Evolutionary conservation across 2,329 filamentous ascomycete genomes (phyloP), one percentile per base, ranked within the genome.

Genomic region (Elsinoe necatrix): DNA sequence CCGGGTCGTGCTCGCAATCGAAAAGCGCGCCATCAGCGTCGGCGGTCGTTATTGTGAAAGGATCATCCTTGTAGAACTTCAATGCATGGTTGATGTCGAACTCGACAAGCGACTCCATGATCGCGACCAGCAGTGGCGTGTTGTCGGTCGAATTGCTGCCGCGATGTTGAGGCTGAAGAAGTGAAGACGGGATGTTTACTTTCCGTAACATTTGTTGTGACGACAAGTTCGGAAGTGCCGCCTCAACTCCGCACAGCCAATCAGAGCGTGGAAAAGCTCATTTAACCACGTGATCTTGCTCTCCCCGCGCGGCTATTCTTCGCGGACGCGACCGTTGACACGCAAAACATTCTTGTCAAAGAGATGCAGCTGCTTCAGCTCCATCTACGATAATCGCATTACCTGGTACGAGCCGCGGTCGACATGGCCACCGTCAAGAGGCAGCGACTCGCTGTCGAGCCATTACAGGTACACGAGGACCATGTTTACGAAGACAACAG

Each of bases 41-140:
- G 42, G 87, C 85, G 1, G 91, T 96, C 6, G 86, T 78, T 57
- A 97, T 87, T 37, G 83, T 81, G 45, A 84, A 78, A 7, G 93
- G 92, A 70, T 97, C 92, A 73, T 89, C 95, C 81, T 96, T 88
- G 74, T 96, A 98, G 70, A 89, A 82, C 78, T 95, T 96, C 72
- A 97, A 86, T 63, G 90, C 89, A 76, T 95, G 87, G 71, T 96
- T 95, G 73, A 98, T 89, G 72, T 97, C 89, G 75, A 98, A 98
- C 67, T 85, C 81, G 69, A 55, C 52, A 11, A 58, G 57, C 11
- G 57, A 54, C 59, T 59, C 58, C 56, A 57, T 57, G 31, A 9
- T 56, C 47, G 48, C 11, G 59, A 34, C 37, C 29, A 29, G 27
- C 45, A 39, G 42, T 57, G 18, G 18, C 48, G 54, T 21, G 41